Evolutionary conservation across 306 rosid species (phyloP).

Genomic region (Fagus crenata): DNA sequence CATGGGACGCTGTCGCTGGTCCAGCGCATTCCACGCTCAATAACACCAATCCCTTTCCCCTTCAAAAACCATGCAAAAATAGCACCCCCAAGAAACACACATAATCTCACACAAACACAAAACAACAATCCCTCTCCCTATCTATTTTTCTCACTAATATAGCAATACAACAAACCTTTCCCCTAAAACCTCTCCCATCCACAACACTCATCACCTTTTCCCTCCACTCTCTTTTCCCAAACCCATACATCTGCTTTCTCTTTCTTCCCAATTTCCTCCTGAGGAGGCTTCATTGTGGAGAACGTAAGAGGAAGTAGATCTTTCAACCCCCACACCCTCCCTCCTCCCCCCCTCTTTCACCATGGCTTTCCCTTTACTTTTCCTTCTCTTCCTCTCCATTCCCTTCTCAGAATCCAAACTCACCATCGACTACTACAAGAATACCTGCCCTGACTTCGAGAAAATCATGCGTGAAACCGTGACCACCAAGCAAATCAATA

Average conservation of each 20-base stretch:
- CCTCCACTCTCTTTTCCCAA: background rate
- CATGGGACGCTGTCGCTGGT: background rate
- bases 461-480: conserved; percentile 38
- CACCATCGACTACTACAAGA: conserved; percentile 37
- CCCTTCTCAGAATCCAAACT: conserved; percentile 32
- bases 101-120: background rate
- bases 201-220: conserved; percentile 1
- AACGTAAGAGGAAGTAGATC: conserved; percentile 22
- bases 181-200: conserved; percentile 42
- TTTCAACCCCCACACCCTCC: background rate
- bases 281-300: conserved; percentile 12
- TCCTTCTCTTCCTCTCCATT: conserved; percentile 15
- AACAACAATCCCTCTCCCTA: background rate
- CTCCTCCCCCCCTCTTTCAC: background rate
- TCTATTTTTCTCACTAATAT: too few relatives aligned
- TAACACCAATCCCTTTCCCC: background rate
- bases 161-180: background rate
- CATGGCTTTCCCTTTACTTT: conserved; percentile 23
- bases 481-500: conserved; percentile 30
- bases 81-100: background rate
- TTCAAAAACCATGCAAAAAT: background rate
- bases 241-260: background rate
- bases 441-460: conserved; percentile 43
- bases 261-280: conserved; percentile 4
- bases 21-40: background rate